Evolutionary conservation across 176 grass and related monocot species (phyloP), one percentile per base, ranked within the genome.

Genomic region (Avena eriantha): DNA sequence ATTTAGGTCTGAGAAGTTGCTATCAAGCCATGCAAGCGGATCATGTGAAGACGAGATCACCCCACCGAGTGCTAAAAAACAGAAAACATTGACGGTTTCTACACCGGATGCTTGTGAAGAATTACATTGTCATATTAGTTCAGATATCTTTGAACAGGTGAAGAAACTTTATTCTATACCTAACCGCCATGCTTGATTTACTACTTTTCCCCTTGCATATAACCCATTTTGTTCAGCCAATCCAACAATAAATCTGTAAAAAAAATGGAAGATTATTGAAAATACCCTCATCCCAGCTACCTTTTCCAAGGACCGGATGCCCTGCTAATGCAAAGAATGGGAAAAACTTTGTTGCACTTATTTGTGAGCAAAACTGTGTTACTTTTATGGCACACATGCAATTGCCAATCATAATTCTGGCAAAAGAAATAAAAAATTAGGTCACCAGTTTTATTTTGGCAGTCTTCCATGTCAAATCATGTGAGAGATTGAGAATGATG

Each of bases 171-270:
- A 33, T 63, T 24, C 24, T 81, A 35, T 17, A 64, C 22, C 15
- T 45, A 63, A 63, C n/a, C 17, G n/a, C 26, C 49, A 15, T 67
- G 10, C 59, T 80, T 67, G 10, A 26, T 58, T 79, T 79, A 8
- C 34, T 59, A 10, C 48, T 36, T 79, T 41, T 39, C 33, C 26
- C 74, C 23, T 78, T 8, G 53, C 17, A 58, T 53, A 47, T 10
- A 58, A 78, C 76, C 10, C 76, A 54, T 34, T 77, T 58, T 78
- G 7, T 80, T 80, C 43, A 80, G 59, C 60, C 43, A 49, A 65
- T 80, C 78, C 59, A 66, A 31, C 58, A 19, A 7, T 5, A 49
- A 63, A 66, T 48, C 8, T 66, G 11, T 14, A 48, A 66, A 23
- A 17, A 39, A 15, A 18, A 43, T 58, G 33, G 19, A 64, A 80